Evolutionary conservation across 352 stramenopile genomes (phyloP).

Genomic region (Blastocystis sp.): DNA sequence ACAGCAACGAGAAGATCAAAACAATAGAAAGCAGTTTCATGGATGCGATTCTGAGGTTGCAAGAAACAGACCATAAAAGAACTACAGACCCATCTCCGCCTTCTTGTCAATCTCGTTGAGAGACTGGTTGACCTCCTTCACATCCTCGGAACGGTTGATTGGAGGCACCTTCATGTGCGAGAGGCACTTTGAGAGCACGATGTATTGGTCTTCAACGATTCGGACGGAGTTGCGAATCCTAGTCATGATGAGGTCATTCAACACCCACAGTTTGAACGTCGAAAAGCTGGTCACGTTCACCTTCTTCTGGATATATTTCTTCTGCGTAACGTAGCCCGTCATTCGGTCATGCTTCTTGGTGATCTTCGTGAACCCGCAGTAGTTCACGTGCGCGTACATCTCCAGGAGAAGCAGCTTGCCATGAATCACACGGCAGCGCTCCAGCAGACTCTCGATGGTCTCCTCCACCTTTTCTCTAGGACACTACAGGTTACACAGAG

Average conservation of each 20-base stretch:
- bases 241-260: background rate
- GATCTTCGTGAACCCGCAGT: slow-evolving; percentile 68
- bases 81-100: background rate
- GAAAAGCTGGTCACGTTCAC: slow-evolving; percentile 65
- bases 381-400: slow-evolving; percentile 69
- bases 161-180: slow-evolving; percentile 59
- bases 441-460: slow-evolving; percentile 40
- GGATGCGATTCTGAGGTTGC: too few species aligned
- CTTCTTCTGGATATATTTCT: slow-evolving; percentile 69
- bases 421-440: slow-evolving; percentile 42
- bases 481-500: slow-evolving; percentile 26
- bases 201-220: slow-evolving; percentile 64
- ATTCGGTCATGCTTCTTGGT: slow-evolving; percentile 68
- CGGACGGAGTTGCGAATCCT: slow-evolving; percentile 59
- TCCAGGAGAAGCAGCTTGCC: slow-evolving; percentile 67
- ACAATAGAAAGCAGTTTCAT: too few species aligned
- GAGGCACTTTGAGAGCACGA: slow-evolving; percentile 55
- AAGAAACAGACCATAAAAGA: background rate
- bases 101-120: slow-evolving; percentile 45
- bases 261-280: slow-evolving; percentile 41
- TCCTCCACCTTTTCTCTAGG: slow-evolving; percentile 50
- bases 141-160: slow-evolving; percentile 21
- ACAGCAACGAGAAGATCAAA: slow-evolving; percentile 4
- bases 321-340: slow-evolving; percentile 60
- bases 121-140: slow-evolving; percentile 60